Conservation (phyloP, 140 eudicot species). For the Oenanthe javanica region DNA sequence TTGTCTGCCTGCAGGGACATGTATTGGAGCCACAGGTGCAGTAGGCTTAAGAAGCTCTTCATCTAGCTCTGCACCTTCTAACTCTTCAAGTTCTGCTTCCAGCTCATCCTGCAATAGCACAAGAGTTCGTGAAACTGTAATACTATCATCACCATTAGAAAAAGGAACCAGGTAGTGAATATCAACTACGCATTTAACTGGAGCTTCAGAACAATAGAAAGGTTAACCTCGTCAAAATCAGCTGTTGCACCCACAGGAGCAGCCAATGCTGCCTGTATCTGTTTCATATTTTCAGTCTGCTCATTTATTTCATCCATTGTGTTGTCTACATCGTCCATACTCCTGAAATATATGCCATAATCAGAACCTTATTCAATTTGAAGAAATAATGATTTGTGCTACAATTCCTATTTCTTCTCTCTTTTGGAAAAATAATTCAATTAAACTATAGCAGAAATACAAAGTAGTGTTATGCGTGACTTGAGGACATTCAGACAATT, state of each 20-base stretch:
- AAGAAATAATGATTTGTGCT: neutral
- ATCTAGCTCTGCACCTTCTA: slow-evolving; percentile 36
- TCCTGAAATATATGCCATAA: slow-evolving; percentile 1
- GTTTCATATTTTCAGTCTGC: too few relatives aligned
- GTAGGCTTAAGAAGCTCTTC: slow-evolving; percentile 36
- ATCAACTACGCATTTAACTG: neutral
- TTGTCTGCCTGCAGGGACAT: slow-evolving; percentile 25
- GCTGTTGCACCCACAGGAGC: slow-evolving; percentile 29
- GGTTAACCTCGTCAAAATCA: slow-evolving; percentile 31
- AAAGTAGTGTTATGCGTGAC: neutral
- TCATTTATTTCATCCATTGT: too few relatives aligned
- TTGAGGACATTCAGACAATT: slow-evolving; percentile 14
- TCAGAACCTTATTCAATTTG: neutral
- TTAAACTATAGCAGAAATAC: neutral
- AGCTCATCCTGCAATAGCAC: slow-evolving; percentile 36
- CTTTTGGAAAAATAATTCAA: neutral
- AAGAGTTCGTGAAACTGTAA: neutral
- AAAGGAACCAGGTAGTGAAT: neutral
- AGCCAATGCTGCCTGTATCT: neutral
- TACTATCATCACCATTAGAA: neutral
- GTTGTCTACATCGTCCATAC: neutral
- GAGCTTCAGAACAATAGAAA: neutral
- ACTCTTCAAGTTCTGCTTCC: slow-evolving; percentile 50
- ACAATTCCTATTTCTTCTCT: neutral
- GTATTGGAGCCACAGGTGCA: slow-evolving; percentile 25